Base-by-base conservation (phyloP, 2,329 filamentous ascomycete genomes). In the Pseudophaeomoniella oleicola region DNA sequence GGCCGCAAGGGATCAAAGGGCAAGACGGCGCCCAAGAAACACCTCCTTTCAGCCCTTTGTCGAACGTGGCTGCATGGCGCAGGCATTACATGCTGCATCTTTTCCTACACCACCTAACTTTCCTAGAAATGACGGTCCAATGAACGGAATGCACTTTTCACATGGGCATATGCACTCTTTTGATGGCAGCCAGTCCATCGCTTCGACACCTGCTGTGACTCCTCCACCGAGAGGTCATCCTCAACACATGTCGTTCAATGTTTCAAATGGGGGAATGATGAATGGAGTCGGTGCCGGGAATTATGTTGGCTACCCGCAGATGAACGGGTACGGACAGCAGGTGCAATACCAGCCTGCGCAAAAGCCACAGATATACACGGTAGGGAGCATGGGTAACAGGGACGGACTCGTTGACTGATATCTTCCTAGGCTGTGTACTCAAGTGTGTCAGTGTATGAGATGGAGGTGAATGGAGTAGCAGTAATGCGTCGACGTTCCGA, bases 401-500 rank as follows among this genome's bases (percentile, higher is more conserved):
- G 9, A 12, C 5, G 10, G 16, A 3, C 16, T 30, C 27, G 31
- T 41, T 44, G 32, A 45, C 34, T n/a, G 9, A 17, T 16, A 5
- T 16, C n/a, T 39, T 9, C 36, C 13, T 42, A 75, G 76, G 88
- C 88, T 42, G 82, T 92, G 30, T 96, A 96, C 58, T 96, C 88
- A 5, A 86, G 87, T 46, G 85, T 96, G 32, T 80, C 88, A 42
- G 90, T 98, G 12, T 98, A 96, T 64, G 90, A 98, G 60, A 94
- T 96, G 86, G 87, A 94, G 57, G 82, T 96, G 42, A 92, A 94
- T 55, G 75, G 75, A 32, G 69, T 98, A 45, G 85, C 86, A 16
- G 87, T 96, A 35, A 98, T 98, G 90, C 84, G 90, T 56, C 79
- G 90, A 40, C 80, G 90, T 45, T 81, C 82, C 47, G 90, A 98